Base-by-base conservation (phyloP, 768 basidiomycete genomes). In the Trametes elegans region DNA sequence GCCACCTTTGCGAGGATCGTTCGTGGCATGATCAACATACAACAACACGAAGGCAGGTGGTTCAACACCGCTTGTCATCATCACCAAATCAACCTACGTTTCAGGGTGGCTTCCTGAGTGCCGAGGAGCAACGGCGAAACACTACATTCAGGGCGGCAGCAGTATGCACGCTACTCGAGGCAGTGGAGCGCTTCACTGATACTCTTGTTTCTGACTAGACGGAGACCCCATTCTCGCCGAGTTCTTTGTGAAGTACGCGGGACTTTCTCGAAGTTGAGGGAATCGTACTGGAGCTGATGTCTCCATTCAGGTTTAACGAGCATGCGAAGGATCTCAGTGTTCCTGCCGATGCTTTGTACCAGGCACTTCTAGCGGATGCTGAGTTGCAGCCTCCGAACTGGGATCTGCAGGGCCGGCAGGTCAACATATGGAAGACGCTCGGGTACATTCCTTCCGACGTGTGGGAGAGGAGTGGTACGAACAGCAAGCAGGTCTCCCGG, bases 21-120 rank as follows among this genome's bases (percentile, higher is more conserved):
- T 1, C 72, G 84, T 2, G 84, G 80, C 0, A 81, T 85, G 81
- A 79, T 86, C 53, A 79, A 86, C 62, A 84, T 86, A 26, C 83
- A 85, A 62, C 76, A 79, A 61, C 74, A 85, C 50, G 83, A 86
- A 78, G 84, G 82, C 79, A 43, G n/a, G 48, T n/a, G n/a, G n/a
- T n/a, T n/a, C n/a, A n/a, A n/a, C n/a, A n/a, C n/a, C n/a, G n/a
- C n/a, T n/a, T n/a, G n/a, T n/a, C n/a, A n/a, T n/a, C n/a, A n/a
- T n/a, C n/a, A n/a, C n/a, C n/a, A n/a, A n/a, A n/a, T n/a, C n/a
- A 3, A 50, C 19, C 28, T 7, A n/a, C 21, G 19, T 23, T 45
- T 3, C 27, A 85, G 83, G 84, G 5, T 86, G 83, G 83, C 72
- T 86, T 5, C 84, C 84, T 5, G 83, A 86, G 66, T 84, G 83